Evolutionary conservation across 169 alveolate genomes (phyloP).

Genomic region (Plasmodium yoelii): DNA sequence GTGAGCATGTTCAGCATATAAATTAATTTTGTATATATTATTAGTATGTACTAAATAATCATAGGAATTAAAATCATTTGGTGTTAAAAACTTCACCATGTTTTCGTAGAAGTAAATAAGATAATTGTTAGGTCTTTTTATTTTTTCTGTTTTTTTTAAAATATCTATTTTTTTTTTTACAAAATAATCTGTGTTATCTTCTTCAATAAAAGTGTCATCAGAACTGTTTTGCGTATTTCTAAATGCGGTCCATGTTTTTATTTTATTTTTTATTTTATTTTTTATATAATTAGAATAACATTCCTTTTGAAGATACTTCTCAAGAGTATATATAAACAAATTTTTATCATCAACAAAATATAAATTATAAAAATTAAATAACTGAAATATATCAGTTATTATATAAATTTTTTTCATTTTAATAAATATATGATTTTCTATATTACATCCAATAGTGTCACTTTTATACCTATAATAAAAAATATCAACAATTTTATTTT

Average conservation of each 20-base stretch:
- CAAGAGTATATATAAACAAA: constrained; percentile 15
- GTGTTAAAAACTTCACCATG: constrained; percentile 3
- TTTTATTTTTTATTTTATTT: too few species aligned
- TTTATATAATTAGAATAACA: neutral
- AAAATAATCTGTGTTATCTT: neutral
- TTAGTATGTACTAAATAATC: constrained; percentile 17
- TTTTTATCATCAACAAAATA: constrained; percentile 51
- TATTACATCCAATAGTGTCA: constrained; percentile 12
- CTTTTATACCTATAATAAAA: constrained; percentile 32
- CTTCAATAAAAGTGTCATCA: too few species aligned
- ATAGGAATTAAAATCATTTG: constrained; percentile 21
- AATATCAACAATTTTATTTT: constrained; percentile 20
- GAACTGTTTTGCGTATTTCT: neutral
- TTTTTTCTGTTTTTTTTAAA: constrained; percentile 2
- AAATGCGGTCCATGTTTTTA: too few species aligned
- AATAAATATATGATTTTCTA: constrained; percentile 14
- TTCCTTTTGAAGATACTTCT: neutral
- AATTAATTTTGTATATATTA: constrained; percentile 17
- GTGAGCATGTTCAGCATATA: neutral
- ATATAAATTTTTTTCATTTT: constrained; percentile 23
- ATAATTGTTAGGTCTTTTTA: neutral
- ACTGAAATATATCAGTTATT: constrained; percentile 25
- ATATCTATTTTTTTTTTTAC: constrained; percentile 1
- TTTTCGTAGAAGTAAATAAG: constrained; percentile 1
- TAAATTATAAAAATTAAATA: constrained; percentile 39